phyloP scores from a whole-genome alignment of 306 rosid species.

The Quercus suber region DNA sequence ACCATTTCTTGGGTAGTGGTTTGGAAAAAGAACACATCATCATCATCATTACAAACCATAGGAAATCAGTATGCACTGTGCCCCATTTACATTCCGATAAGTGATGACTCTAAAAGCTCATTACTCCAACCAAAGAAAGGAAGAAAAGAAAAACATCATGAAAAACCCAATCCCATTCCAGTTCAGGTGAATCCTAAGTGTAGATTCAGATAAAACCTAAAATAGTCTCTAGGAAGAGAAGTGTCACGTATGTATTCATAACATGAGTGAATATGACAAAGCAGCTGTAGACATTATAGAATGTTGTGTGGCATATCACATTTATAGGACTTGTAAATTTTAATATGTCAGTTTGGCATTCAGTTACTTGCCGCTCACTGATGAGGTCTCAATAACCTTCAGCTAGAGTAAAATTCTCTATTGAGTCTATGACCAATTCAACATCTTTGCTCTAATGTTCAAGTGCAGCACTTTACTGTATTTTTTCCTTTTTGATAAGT shows the following conservation, averaged over 20 bases:
- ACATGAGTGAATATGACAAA: background rate
- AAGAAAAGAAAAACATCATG: background rate
- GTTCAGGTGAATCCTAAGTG: background rate
- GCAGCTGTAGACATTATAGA: background rate
- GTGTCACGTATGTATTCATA: background rate
- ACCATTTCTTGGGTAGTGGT: background rate
- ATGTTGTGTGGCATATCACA: background rate
- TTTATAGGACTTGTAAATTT: background rate
- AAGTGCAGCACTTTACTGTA: background rate
- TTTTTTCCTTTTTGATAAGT: conserved; percentile 3
- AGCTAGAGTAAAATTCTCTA: background rate
- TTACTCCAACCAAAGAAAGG: too few relatives aligned
- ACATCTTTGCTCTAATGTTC: background rate
- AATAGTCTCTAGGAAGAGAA: background rate
- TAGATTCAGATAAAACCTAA: background rate
- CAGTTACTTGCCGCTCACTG: background rate
- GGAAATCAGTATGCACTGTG: background rate
- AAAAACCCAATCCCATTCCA: background rate
- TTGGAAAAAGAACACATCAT: background rate
- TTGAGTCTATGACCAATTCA: background rate
- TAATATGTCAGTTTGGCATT: background rate
- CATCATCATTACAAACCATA: background rate
- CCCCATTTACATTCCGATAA: background rate
- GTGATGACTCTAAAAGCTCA: background rate
- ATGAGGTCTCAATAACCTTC: background rate